These are phyloP conservation scores for Dactylellina cionopaga DNA, from an alignment of 2,329 filamentous ascomycete species.

Conservation along the genomic window DNA sequence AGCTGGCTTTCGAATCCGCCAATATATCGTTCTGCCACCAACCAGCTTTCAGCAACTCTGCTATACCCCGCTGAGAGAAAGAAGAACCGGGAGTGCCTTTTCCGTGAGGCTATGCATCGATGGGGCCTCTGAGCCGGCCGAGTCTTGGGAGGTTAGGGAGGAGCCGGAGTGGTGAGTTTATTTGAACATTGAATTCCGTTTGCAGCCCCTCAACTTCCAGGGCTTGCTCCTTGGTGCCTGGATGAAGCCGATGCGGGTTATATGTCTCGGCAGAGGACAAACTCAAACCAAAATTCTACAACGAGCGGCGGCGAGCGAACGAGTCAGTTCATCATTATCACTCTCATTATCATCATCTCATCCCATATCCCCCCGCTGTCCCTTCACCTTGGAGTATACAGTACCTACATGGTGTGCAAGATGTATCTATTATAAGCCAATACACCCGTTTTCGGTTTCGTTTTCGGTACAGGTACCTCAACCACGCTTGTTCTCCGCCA, in stretches of 20 bases:
- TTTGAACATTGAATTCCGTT: conserved; percentile 25
- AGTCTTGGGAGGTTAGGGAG: conserved; percentile 52
- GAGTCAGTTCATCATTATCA: not conserved
- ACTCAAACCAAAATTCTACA: too few relatives aligned
- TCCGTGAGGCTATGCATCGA: conserved; percentile 20
- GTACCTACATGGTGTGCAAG: too few relatives aligned
- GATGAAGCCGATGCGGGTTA: too few relatives aligned
- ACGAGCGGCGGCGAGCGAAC: too few relatives aligned
- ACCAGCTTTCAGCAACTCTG: not conserved
- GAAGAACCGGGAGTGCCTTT: not conserved
- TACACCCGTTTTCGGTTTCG: not conserved
- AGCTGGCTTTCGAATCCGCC: not conserved
- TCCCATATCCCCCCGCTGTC: not conserved
- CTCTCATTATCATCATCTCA: not conserved
- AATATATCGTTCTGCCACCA: not conserved
- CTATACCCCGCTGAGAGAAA: too few relatives aligned
- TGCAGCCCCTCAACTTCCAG: conserved; percentile 16
- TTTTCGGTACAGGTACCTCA: conserved; percentile 12
- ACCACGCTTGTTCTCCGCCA: conserved; percentile 14
- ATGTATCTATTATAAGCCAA: too few relatives aligned
- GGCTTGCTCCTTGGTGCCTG: not conserved
- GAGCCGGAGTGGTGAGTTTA: conserved; percentile 50
- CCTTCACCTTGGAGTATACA: too few relatives aligned
- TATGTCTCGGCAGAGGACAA: too few relatives aligned
- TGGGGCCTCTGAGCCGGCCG: conserved; percentile 49